These are phyloP conservation scores for Trichoderma virens DNA, from an alignment of 495 filamentous ascomycete species.

Conservation along the genomic window DNA sequence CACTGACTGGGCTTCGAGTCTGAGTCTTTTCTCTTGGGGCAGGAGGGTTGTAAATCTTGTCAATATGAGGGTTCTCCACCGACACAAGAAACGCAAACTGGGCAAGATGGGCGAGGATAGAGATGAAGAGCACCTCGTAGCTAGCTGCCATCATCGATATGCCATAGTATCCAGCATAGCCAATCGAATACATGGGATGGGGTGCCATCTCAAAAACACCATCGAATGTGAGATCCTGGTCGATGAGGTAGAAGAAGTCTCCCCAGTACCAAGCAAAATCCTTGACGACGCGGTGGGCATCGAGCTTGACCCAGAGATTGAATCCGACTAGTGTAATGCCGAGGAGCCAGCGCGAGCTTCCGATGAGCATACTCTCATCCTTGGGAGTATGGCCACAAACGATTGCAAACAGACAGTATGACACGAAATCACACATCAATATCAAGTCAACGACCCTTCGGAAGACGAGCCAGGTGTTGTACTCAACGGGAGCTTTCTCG, in stretches of 20 bases:
- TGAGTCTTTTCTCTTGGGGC: conserved; percentile 56
- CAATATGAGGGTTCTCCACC: conserved; percentile 96
- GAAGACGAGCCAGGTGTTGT: conserved; percentile 98
- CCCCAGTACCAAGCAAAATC: conserved; percentile 99
- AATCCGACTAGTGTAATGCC: conserved; percentile 80
- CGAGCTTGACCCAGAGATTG: conserved; percentile 98
- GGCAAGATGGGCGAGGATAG: conserved; percentile 86
- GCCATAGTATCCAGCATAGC: conserved; percentile 95
- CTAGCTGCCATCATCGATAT: conserved; percentile 98
- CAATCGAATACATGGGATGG: conserved; percentile 98
- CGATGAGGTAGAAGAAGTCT: conserved; percentile 98
- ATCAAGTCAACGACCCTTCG: conserved; percentile 91
- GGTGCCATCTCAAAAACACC: conserved; percentile 99
- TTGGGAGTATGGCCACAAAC: conserved; percentile 71
- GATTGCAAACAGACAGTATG: conserved; percentile 91
- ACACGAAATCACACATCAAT: conserved; percentile 96
- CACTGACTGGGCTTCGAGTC: conserved; percentile 29
- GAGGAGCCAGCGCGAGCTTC: conserved; percentile 66
- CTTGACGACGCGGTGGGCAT: conserved; percentile 97
- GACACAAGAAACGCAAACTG: conserved; percentile 87
- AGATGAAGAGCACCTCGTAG: conserved; percentile 94
- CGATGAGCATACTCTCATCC: conserved; percentile 62
- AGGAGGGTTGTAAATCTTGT: conserved; percentile 93
- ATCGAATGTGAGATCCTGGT: conserved; percentile 95
- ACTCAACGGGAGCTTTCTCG: conserved; percentile 87